These are phyloP conservation scores for Pythium pyrilobum DNA, from an alignment of 352 stramenopile species.

Conservation along the genomic window DNA sequence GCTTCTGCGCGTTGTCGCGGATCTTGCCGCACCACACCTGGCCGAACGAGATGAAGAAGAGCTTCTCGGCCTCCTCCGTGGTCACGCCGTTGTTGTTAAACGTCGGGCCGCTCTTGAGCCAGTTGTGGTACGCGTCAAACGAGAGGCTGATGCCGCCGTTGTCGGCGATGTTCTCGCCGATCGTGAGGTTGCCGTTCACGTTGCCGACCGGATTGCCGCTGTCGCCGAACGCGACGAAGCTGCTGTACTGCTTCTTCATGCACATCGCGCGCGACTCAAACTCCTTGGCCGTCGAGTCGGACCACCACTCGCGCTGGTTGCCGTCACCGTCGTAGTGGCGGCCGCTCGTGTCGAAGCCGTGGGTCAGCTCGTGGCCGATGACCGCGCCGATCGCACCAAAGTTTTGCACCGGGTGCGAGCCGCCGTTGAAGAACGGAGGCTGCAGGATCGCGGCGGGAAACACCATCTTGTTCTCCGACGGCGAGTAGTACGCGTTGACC, in stretches of 20 bases:
- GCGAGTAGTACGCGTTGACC: conserved; percentile 83
- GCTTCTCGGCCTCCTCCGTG: conserved; percentile 32
- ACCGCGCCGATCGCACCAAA: conserved; percentile 90
- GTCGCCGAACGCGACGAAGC: conserved; percentile 21
- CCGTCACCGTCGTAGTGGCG: conserved; percentile 79
- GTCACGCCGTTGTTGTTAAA: conserved; percentile 2
- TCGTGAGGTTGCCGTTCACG: conserved; percentile 57
- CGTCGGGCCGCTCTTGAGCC: background rate
- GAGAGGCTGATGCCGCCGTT: conserved; percentile 54
- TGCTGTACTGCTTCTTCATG: conserved; percentile 44
- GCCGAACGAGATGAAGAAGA: conserved; percentile 54
- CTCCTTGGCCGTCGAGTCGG: conserved; percentile 49
- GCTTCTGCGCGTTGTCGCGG: conserved; percentile 28
- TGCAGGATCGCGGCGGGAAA: conserved; percentile 93
- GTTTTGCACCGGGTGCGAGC: conserved; percentile 77
- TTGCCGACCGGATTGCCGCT: conserved; percentile 29
- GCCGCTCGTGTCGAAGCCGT: conserved; percentile 91
- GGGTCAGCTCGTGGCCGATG: conserved; percentile 92
- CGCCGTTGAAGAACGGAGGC: conserved; percentile 85
- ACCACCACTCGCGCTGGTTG: conserved; percentile 92
- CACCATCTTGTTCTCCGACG: conserved; percentile 83
- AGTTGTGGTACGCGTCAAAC: conserved; percentile 51
- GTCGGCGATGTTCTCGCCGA: conserved; percentile 78
- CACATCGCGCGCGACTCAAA: conserved; percentile 61
- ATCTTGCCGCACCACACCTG: conserved; percentile 59